phyloP scores from a whole-genome alignment of 805 yeast genomes.

The Candida nitratophila region DNA sequence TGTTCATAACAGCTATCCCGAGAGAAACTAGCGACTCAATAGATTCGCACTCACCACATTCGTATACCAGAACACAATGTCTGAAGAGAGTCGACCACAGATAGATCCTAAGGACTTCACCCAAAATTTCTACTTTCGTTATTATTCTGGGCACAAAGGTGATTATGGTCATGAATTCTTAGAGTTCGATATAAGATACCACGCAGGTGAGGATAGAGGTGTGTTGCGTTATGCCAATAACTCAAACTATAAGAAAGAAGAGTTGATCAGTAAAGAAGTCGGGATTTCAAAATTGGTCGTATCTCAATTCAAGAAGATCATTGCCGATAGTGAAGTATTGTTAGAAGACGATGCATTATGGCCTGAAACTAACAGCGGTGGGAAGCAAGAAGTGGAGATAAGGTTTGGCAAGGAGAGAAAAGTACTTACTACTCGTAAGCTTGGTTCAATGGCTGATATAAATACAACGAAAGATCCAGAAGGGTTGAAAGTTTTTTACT shows the following conservation, averaged over 20 bases:
- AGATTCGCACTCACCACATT: too few species aligned
- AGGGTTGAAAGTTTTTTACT: conserved; percentile 37
- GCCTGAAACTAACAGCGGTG: conserved; percentile 33
- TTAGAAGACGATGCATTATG: conserved; percentile 32
- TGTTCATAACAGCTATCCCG: too few species aligned
- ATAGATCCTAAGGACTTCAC: neutral
- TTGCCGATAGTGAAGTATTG: conserved; percentile 32
- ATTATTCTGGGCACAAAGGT: conserved; percentile 38
- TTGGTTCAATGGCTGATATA: conserved; percentile 34
- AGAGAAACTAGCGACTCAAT: too few species aligned
- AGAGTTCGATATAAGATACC: conserved; percentile 17
- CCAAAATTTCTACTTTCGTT: conserved; percentile 28
- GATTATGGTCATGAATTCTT: conserved; percentile 36
- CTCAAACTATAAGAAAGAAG: conserved; percentile 37
- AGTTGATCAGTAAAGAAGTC: conserved; percentile 31
- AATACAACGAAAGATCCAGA: conserved; percentile 34
- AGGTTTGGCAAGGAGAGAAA: conserved; percentile 27
- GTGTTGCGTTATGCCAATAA: conserved; percentile 34
- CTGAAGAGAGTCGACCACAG: neutral
- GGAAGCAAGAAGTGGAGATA: conserved; percentile 35
- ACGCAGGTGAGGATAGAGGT: conserved; percentile 6
- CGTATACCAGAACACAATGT: neutral
- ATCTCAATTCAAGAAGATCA: conserved; percentile 26
- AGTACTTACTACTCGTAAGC: conserved; percentile 29
- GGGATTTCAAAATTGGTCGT: conserved; percentile 28